Base-by-base conservation (phyloP, 768 basidiomycete species). In the Amanita fuliginea region DNA sequence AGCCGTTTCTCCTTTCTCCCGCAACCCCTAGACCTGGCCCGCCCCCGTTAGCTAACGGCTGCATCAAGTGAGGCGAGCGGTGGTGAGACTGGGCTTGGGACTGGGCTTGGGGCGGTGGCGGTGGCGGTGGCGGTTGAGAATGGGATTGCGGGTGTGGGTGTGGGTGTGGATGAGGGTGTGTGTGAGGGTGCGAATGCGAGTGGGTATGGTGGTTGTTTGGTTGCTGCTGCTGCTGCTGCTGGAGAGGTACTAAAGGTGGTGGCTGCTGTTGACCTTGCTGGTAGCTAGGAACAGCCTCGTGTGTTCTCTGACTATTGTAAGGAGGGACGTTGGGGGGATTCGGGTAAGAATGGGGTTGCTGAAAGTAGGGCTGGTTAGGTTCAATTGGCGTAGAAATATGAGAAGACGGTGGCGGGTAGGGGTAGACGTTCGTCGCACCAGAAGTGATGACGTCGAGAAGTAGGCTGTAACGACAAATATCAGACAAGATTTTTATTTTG, bases 401-500 rank as follows among this genome's bases (percentile, higher is more conserved):
- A 32, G 30, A n/a, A 16, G n/a, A 16, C 8, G 19, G 39, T 4
- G 48, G 39, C 16, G 35, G 48, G 18, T 40, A 28, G 19, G 32
- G 30, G 36, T 40, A 28, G 30, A 41, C 19, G 18, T 43, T 35
- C 28, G 5, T 18, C 11, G 32, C 14, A 19, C 21, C 49, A 3
- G 49, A 30, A 8, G 49, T 4, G 42, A 50, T 43, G 13, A 50
- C 49, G 34, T 50, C 49, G 10, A 50, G 33, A 4, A 50, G 49
- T 3, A 50, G 49, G 11, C 49, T 50, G 24, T n/a, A 18, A 32
- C 30, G n/a, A 32, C 9, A 3, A 10, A 39, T 33, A 16, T 40
- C n/a, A 40, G 24, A 24, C 2, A 14, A 0, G 28, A 7, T 19
- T n/a, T n/a, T n/a, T n/a, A n/a, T n/a, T n/a, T n/a, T n/a, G n/a